Percentiles rank a stretch among this genome's conserved stretches.
phyloP scores from a whole-genome alignment of 148 eudicot species.

The Chenopodium formosanum region DNA sequence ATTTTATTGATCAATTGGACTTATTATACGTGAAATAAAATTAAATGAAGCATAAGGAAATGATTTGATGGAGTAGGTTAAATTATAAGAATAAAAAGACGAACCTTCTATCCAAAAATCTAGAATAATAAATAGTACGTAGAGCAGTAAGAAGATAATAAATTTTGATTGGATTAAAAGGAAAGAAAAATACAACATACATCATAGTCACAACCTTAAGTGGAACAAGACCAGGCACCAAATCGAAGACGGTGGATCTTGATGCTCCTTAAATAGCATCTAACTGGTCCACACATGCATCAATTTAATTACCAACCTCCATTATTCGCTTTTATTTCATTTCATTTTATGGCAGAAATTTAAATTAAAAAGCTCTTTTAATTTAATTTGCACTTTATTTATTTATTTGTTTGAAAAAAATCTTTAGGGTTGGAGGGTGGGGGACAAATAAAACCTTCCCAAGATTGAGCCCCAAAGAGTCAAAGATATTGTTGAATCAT shows the following conservation, averaged over 20 bases:
- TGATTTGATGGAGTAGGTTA: too few relatives aligned
- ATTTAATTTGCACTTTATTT: not conserved
- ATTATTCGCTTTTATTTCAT: not conserved
- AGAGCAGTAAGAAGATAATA: not conserved
- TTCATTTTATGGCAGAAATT: not conserved
- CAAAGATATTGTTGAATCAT: conserved; percentile 30
- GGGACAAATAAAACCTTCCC: conserved; percentile 27
- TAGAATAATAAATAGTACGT: not conserved
- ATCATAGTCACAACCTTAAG: conserved; percentile 14
- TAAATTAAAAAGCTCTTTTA: too few relatives aligned
- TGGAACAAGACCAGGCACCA: conserved; percentile 14
- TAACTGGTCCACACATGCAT: conserved; percentile 19
- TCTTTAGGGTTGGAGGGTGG: not conserved
- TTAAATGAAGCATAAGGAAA: too few relatives aligned
- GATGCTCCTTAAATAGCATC: conserved; percentile 30
- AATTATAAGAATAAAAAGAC: not conserved
- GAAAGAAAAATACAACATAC: not conserved
- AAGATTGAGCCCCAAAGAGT: conserved; percentile 10
- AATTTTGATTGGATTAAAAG: conserved; percentile 1
- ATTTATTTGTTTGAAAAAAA: too few relatives aligned
- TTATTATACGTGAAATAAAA: too few relatives aligned
- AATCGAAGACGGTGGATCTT: conserved; percentile 24
- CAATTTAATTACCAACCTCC: conserved; percentile 14
- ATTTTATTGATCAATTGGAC: too few relatives aligned
- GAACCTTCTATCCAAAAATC: not conserved